phyloP scores from a whole-genome alignment of 179 eudicot species.

The Vitellaria paradoxa region DNA sequence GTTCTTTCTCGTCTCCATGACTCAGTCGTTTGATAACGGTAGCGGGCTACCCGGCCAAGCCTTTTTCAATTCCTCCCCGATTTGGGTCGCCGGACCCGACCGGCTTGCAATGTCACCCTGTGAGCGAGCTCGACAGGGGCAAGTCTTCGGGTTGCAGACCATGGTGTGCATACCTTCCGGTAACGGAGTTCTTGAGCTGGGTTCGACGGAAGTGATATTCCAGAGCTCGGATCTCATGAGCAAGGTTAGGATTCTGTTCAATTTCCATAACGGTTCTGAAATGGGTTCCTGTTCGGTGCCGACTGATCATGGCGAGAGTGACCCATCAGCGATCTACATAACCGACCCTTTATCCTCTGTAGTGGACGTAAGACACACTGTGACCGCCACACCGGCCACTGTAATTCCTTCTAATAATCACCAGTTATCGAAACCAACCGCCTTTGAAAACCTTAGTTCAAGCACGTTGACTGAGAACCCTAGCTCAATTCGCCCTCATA shows the following conservation, averaged over 20 bases:
- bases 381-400: background rate
- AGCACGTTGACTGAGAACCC: conserved; percentile 29
- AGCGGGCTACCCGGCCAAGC: conserved; percentile 83
- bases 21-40: conserved; percentile 60
- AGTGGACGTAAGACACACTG: conserved; percentile 6
- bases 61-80: conserved; percentile 30
- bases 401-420: background rate
- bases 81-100: conserved; percentile 76
- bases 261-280: conserved; percentile 20
- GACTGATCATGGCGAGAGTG: conserved; percentile 38
- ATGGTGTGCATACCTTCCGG: conserved; percentile 65
- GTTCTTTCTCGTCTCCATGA: conserved; percentile 91
- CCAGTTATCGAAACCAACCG: conserved; percentile 13
- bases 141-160: conserved; percentile 62
- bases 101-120: conserved; percentile 46
- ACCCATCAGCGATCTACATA: conserved; percentile 71
- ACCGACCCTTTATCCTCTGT: conserved; percentile 42
- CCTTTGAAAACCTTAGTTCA: conserved; percentile 23
- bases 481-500: conserved; percentile 12
- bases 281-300: conserved; percentile 14
- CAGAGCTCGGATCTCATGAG: conserved; percentile 59
- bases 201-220: conserved; percentile 64
- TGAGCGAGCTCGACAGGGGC: conserved; percentile 65
- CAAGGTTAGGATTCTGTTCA: conserved; percentile 54
- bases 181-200: conserved; percentile 80